These are phyloP conservation scores for Umbilicus rupestris DNA, from an alignment of 164 flowering plant species.

Conservation along the genomic window DNA sequence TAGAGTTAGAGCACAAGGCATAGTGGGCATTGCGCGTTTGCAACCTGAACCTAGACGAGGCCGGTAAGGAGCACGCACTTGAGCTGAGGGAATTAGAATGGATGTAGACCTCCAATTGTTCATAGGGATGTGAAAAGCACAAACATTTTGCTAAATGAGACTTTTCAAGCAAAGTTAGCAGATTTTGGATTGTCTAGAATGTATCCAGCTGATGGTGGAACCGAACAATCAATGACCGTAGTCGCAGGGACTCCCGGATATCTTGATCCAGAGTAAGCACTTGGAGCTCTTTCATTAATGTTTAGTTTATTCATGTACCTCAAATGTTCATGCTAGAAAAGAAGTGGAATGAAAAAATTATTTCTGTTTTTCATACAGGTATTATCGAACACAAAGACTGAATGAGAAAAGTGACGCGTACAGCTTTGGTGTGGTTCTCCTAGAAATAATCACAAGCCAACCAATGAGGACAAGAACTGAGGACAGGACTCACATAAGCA, in stretches of 20 bases:
- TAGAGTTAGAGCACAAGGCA: too few species aligned
- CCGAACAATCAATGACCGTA: constrained; percentile 14
- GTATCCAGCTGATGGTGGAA: constrained; percentile 9
- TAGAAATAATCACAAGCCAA: constrained; percentile 19
- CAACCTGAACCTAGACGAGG: too few species aligned
- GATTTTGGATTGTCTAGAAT: constrained; percentile 27
- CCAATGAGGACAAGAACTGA: neutral
- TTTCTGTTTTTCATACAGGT: constrained; percentile 10
- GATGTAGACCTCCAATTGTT: constrained; percentile 22
- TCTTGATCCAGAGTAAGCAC: constrained; percentile 27
- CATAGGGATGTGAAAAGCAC: constrained; percentile 27
- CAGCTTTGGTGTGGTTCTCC: constrained; percentile 24
- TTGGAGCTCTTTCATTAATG: neutral
- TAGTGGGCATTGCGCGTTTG: too few species aligned
- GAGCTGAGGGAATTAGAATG: too few species aligned
- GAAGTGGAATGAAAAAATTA: neutral
- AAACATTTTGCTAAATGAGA: constrained; percentile 24
- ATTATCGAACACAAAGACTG: neutral
- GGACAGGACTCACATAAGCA: constrained; percentile 3
- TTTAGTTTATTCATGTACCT: neutral
- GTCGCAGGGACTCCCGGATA: constrained; percentile 25
- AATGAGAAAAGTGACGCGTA: constrained; percentile 24
- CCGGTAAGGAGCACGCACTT: too few species aligned
- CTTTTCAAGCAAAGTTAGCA: constrained; percentile 20
- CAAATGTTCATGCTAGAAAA: too few species aligned